These are phyloP conservation scores for Trichosporon asahii DNA, from an alignment of 1,284 basidiomycete genomes.

Conservation along the genomic window DNA sequence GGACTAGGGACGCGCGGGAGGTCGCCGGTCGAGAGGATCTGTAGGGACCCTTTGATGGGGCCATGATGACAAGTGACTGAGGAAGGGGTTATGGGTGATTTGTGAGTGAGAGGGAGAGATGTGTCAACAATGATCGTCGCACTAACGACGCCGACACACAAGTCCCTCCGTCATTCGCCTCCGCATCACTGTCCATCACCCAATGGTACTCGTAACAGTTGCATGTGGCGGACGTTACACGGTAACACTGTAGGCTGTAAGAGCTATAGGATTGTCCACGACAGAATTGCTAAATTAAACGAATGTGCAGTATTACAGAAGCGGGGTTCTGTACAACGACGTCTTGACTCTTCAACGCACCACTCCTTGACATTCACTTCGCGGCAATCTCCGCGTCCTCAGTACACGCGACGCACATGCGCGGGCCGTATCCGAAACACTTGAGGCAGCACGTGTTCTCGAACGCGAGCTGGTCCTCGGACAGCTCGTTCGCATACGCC, in stretches of 20 bases:
- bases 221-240: neutral
- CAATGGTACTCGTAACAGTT: neutral
- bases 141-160: neutral
- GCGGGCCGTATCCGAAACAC: neutral
- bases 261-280: neutral
- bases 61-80: neutral
- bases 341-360: too few species aligned
- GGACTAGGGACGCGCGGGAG: neutral
- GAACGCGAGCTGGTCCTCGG: constrained; percentile 1
- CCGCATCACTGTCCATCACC: neutral
- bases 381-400: neutral
- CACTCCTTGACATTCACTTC: too few species aligned
- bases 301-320: neutral
- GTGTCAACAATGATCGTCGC: neutral
- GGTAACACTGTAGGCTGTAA: neutral
- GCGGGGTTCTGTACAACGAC: neutral
- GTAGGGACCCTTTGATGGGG: neutral
- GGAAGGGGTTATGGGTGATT: neutral
- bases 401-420: neutral
- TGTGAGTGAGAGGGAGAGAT: neutral
- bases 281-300: neutral
- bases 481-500: neutral
- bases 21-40: neutral
- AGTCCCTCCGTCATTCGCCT: neutral
- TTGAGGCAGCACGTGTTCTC: neutral